Percentiles rank a stretch among this genome's conserved stretches.
phyloP scores from a whole-genome alignment of 331 rosid species.

The Erythrophleum ivorense region DNA sequence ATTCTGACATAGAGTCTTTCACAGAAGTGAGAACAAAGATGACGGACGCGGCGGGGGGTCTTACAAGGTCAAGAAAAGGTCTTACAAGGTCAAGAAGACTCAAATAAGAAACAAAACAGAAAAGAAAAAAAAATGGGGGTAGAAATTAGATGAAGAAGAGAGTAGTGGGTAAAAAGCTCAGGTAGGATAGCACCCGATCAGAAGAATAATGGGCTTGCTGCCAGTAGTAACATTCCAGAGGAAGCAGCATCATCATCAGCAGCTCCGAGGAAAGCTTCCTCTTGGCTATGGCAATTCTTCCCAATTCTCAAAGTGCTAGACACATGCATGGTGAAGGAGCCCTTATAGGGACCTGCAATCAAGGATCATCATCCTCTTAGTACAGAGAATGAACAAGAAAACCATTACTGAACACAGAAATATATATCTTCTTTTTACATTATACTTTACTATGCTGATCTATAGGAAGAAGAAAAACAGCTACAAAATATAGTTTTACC shows the following conservation, averaged over 20 bases:
- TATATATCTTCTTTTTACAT: not conserved
- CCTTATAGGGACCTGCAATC: conserved; percentile 50
- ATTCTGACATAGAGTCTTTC: conserved; percentile 43
- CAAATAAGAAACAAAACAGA: not conserved
- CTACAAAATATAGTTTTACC: conserved; percentile 30
- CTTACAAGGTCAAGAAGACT: conserved; percentile 99
- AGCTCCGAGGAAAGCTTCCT: not conserved
- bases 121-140: not conserved
- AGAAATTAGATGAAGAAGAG: conserved; percentile 33
- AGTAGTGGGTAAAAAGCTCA: conserved; percentile 69
- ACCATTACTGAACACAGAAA: no score
- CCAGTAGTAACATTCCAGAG: conserved; percentile 24
- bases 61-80: conserved; percentile 99
- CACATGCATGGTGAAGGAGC: conserved; percentile 37
- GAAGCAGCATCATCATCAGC: not conserved
- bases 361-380: not conserved
- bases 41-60: conserved; percentile 51
- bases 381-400: conserved; percentile 5
- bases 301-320: conserved; percentile 17
- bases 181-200: conserved; percentile 85
- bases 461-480: conserved; percentile 27
- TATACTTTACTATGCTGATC: conserved; percentile 26
- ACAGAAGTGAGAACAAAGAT: conserved; percentile 30
- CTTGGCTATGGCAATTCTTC: not conserved
- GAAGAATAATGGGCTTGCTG: conserved; percentile 35